Conservation (phyloP, 2,329 filamentous ascomycete species). For the Graphiopsis chlorocephala region DNA sequence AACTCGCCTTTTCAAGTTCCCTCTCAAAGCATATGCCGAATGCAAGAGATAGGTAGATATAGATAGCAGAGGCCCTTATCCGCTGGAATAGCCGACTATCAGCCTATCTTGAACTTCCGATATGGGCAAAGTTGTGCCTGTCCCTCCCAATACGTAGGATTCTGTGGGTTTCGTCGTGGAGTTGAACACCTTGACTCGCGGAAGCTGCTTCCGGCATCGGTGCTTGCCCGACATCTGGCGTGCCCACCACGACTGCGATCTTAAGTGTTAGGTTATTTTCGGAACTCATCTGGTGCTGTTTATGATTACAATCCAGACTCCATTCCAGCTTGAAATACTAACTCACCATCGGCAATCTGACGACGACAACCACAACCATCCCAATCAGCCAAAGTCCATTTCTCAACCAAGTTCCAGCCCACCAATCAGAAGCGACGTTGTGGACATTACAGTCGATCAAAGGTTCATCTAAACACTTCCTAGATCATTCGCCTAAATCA, state of each 20-base stretch:
- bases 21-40: neutral
- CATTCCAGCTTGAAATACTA: neutral
- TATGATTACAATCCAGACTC: neutral
- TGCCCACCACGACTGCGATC: neutral
- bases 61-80: neutral
- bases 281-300: neutral
- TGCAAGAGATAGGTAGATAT: neutral
- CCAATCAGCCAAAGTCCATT: neutral
- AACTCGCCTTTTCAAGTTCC: neutral
- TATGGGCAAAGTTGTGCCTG: neutral
- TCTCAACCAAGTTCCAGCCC: neutral
- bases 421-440: neutral
- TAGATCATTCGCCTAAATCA: neutral
- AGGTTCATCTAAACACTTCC: neutral
- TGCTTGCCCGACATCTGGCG: slow-evolving; percentile 14
- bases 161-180: neutral
- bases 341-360: neutral
- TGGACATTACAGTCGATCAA: neutral
- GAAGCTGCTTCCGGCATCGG: slow-evolving; percentile 10
- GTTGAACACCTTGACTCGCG: slow-evolving; percentile 1
- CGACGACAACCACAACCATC: neutral
- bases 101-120: neutral
- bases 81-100: neutral
- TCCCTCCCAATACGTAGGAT: neutral
- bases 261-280: neutral